Base-by-base conservation (phyloP, 768 basidiomycete genomes). In the Lyophyllum decastes region DNA sequence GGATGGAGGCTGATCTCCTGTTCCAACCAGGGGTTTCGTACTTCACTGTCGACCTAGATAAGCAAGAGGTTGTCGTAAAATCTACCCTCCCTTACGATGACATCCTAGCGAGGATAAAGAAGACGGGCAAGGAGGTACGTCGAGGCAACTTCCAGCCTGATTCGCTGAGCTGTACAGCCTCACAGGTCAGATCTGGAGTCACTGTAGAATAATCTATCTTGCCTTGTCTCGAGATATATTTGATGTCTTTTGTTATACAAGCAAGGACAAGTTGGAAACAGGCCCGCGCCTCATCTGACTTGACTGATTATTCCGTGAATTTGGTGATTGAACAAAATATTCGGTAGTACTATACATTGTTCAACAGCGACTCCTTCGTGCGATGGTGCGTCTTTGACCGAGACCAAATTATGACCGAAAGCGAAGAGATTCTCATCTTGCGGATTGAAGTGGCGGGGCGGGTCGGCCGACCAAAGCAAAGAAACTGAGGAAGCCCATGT, bases 61-160 rank as follows among this genome's bases (percentile, higher is more conserved):
- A 74, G 38, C 91, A 95, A 69, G 81, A 83, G 67, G 94, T 95
- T 54, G 52, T 83, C 52, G 92, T 95, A 48, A 85, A 70, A 10
- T 85, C 84, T 11, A 70, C 75, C 2, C 76, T 84, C 10, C 64
- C 80, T 17, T 91, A 89, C 69, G 90, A 92, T 0, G 77, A 78
- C 2, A 76, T 94, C 46, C 72, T 84, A 12, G 86, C 76, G 52
- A 90, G 80, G 78, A 92, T 96, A 68, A 84, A 85, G 81, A 95
- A 94, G 83, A 96, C 94, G 10, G 94, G 94, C 61, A 95, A 95
- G 74, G 82, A 91, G 87, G 93, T 92, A 52, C 4, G 75, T 68
- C 22, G 2, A 14, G 57, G n/a, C n/a, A n/a, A 24, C 19, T 6
- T n/a, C 38, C 9, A 46, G 22, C n/a, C 44, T 22, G 7, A 17